phyloP scores from a whole-genome alignment of 1,284 basidiomycete genomes.

The Polyporus tsugae region DNA sequence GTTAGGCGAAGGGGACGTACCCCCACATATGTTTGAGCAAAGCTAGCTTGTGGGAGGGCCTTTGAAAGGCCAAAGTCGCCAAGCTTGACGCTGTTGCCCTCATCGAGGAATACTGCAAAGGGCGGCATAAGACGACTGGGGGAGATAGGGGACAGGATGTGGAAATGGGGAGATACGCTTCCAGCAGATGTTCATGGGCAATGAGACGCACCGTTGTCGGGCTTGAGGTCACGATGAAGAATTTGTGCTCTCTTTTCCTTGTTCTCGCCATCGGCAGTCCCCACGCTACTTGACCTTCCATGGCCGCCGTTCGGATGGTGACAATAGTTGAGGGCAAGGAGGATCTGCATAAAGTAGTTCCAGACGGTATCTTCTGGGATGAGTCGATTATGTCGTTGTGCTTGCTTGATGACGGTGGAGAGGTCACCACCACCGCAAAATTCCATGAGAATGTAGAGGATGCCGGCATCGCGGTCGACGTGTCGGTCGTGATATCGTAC shows the following conservation, averaged over 20 bases:
- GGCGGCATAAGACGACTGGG: neutral
- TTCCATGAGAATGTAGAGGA: slow-evolving; percentile 96
- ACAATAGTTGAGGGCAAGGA: slow-evolving; percentile 91
- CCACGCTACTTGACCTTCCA: slow-evolving; percentile 52
- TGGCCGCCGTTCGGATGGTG: slow-evolving; percentile 76
- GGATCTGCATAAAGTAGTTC: slow-evolving; percentile 94
- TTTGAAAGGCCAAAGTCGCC: slow-evolving; percentile 98
- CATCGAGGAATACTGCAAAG: slow-evolving; percentile 81
- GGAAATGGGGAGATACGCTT: neutral
- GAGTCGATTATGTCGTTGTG: slow-evolving; percentile 69
- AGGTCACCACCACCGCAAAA: slow-evolving; percentile 96
- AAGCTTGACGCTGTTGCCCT: slow-evolving; percentile 84
- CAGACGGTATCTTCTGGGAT: slow-evolving; percentile 94
- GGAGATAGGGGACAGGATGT: too few relatives aligned
- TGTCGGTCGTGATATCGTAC: slow-evolving; percentile 93
- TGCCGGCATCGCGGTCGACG: slow-evolving; percentile 90
- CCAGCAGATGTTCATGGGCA: neutral
- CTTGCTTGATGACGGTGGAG: slow-evolving; percentile 84
- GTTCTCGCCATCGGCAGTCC: slow-evolving; percentile 50
- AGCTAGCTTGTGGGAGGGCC: slow-evolving; percentile 85
- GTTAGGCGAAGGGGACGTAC: slow-evolving; percentile 56
- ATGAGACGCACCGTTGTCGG: slow-evolving; percentile 86
- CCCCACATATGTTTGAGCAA: slow-evolving; percentile 97
- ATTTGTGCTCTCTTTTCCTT: slow-evolving; percentile 76
- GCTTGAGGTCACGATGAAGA: slow-evolving; percentile 94